Percentiles rank a stretch among this genome's conserved stretches.
Conservation (phyloP, 345 rosid species). For the Schrenkiella parvula region DNA sequence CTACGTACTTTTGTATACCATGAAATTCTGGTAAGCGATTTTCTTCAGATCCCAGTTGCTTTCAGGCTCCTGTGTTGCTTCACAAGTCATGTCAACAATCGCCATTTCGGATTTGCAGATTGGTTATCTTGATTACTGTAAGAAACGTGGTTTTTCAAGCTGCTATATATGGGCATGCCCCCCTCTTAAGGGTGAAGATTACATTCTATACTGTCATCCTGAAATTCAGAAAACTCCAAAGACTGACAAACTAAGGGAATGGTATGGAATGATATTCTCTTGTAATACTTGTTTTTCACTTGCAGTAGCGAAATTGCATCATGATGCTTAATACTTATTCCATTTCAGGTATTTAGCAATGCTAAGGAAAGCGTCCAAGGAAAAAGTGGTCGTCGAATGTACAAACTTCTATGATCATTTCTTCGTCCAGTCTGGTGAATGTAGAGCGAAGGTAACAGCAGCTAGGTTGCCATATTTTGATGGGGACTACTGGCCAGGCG, state of each 20-base stretch:
- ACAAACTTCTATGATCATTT: slow-evolving; percentile 93
- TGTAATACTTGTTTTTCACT: background rate
- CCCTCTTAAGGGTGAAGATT: slow-evolving; percentile 97
- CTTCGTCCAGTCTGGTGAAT: slow-evolving; percentile 78
- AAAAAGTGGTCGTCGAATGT: slow-evolving; percentile 77
- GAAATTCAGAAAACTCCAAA: slow-evolving; percentile 99
- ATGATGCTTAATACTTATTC: slow-evolving; percentile 1
- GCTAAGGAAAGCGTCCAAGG: slow-evolving; percentile 86
- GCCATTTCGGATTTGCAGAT: slow-evolving; percentile 49
- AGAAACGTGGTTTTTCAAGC: slow-evolving; percentile 96
- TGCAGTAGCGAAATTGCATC: slow-evolving; percentile 9
- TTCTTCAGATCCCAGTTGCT: slow-evolving; percentile 10
- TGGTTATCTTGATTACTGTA: slow-evolving; percentile 98
- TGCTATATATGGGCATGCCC: slow-evolving; percentile 99
- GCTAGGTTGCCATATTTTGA: slow-evolving; percentile 97
- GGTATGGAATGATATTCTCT: slow-evolving; percentile 48
- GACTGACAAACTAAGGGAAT: slow-evolving; percentile 93
- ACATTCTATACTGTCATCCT: slow-evolving; percentile 95
- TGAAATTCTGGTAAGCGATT: slow-evolving; percentile 74
- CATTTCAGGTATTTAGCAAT: slow-evolving; percentile 77
- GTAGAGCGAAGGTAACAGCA: slow-evolving; percentile 90
- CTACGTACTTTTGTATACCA: slow-evolving; percentile 97
- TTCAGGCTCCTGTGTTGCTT: slow-evolving; percentile 2
- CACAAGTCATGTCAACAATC: slow-evolving; percentile 4
- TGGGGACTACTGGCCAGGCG: slow-evolving; percentile 99